Base-by-base conservation (phyloP, 2,329 filamentous ascomycete species). In the Hansfordia pulvinata region DNA sequence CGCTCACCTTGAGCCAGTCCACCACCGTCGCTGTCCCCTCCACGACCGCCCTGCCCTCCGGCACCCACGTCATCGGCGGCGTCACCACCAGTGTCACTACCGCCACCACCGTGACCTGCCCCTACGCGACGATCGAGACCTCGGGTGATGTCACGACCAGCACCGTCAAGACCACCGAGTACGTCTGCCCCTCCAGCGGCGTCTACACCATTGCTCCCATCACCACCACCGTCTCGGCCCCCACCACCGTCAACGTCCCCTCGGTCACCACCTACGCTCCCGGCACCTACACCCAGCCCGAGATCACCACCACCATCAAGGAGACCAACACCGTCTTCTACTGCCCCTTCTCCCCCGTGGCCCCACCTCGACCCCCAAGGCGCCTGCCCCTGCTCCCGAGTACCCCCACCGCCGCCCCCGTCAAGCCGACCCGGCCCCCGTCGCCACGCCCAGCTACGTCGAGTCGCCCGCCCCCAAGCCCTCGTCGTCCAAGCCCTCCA, bases 181-280 rank as follows among this genome's bases (percentile, higher is more conserved):
- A 76, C 46, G 67, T 77, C 46, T 84, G 78, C 73, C 76, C 77
- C 35, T 61, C 60, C 26, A 62, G 76, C 43, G 79, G 79, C 50
- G 82, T 75, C 30, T 85, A 83, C 65, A 83, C 75, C 47, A 74
- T 85, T 41, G 73, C 64, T 38, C 72, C 78, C 30, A 63, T 64
- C 47, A 79, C 73, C 47, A 78, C 72, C 38, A 62, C 59, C 18
- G 62, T 72, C 38, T 53, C 60, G 30, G 54, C 58, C 40, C 61
- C 62, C 32, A 64, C 62, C 26, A 58, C 64, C 37, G 56, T 76
- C 30, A 66, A 73, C 43, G 75, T 76, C 54, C 78, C 79, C 27
- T 66, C 65, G 32, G 66, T 77, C 28, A 69, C 69, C 37, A 69
- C 60, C 42, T 73, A 73, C 54, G 56, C 55, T 33, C 74, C 79